Base-by-base conservation (phyloP, 202 grass and related monocot species). In the Schoenoplectus triqueter region DNA sequence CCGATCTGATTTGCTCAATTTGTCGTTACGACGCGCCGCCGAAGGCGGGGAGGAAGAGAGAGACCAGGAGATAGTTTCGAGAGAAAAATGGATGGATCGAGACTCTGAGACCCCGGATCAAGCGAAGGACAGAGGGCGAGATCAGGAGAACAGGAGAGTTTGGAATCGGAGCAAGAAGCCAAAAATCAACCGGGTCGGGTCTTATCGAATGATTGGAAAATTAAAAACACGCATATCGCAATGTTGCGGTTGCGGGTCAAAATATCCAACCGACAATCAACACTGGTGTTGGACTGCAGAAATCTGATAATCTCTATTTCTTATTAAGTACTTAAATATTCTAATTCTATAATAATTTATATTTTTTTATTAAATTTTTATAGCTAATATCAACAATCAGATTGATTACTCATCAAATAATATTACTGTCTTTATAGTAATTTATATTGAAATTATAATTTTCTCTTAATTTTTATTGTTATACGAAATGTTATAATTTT, bases 1-100 rank as follows among this genome's bases (percentile, higher is more conserved):
- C 73, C 69, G 51, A 78, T 78, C 20, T 78, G 52, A 73, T 73
- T 49, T 40, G 22, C 5, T 22, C 49, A 78, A 55, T 54, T 49
- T 11, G 52, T 59, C 52, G 21, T 41, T 7, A 7, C 73, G 21
- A 5, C 21, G 13, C 73, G 48, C 10, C 47, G 13, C 3, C 0
- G 44, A 4, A 21, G 69, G 8, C 18, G 69, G 7, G 10, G 46
- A 20, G n/a, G 7, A 17, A 50, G 71, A 59, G 73, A 59, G 21
- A 55, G 14, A 11, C 13, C 10, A 13, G 10, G 10, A 41, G 73
- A 77, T 73, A 41, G 39, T 40, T 49, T 54, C 18, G 49, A 55
- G 18, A 75, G 19, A 20, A 14, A 42, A 11, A 11, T 10, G 3
- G 68, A 71, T 72, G 2, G 69, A 72, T 72, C 40, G 44, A 72